phyloP scores from a whole-genome alignment of 106 monocot species.

The Dactylorhiza incarnata region DNA sequence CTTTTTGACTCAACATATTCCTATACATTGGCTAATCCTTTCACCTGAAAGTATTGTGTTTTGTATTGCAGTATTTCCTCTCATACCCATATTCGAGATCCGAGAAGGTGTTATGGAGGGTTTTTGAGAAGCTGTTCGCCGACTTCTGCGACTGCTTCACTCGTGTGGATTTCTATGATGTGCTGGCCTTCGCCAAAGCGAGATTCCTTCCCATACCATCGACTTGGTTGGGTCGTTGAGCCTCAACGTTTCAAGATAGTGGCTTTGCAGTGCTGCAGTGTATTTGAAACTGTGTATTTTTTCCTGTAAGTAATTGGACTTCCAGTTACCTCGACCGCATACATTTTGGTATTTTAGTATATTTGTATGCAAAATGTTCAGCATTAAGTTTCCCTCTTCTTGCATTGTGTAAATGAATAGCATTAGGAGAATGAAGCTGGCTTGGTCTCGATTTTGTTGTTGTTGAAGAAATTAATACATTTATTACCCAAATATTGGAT shows the following conservation, averaged over 20 bases:
- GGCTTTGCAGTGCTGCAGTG: too few relatives aligned
- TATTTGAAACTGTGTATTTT: too few relatives aligned
- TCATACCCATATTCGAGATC: slow-evolving; percentile 82
- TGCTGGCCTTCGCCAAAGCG: slow-evolving; percentile 53
- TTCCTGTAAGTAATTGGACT: too few relatives aligned
- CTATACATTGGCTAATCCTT: background rate
- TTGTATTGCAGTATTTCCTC: slow-evolving; percentile 52
- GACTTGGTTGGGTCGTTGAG: slow-evolving; percentile 69
- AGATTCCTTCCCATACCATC: slow-evolving; percentile 76
- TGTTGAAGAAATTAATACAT: too few relatives aligned
- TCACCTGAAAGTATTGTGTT: background rate
- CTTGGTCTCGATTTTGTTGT: too few relatives aligned
- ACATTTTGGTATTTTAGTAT: too few relatives aligned
- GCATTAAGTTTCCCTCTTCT: too few relatives aligned
- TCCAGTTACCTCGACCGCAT: too few relatives aligned
- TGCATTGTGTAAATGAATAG: too few relatives aligned
- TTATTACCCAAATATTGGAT: too few relatives aligned
- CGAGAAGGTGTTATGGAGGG: slow-evolving; percentile 59
- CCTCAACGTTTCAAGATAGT: background rate
- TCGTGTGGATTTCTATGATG: slow-evolving; percentile 47
- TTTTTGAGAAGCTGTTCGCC: slow-evolving; percentile 75
- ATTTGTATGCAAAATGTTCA: too few relatives aligned
- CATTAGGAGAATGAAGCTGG: too few relatives aligned
- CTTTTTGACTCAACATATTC: background rate
- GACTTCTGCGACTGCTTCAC: slow-evolving; percentile 83